A percentile compares a stretch with the other conserved stretches of the same genome.
Evolutionary conservation across 1,284 basidiomycete species (phyloP).

Genomic region (Microbotryum saponariae): DNA sequence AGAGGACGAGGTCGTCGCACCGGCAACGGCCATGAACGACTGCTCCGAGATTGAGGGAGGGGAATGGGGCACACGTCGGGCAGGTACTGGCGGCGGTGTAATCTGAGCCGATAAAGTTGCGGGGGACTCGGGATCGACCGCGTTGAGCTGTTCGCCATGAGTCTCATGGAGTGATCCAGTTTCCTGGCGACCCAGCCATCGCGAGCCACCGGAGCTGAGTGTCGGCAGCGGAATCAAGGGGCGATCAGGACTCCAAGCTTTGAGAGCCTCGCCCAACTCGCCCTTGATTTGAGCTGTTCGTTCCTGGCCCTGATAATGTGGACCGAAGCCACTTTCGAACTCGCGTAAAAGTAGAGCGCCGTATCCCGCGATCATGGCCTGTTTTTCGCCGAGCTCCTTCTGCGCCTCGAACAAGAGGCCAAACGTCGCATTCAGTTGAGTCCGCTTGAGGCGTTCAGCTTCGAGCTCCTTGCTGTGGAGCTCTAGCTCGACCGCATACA

Average conservation of each 20-base stretch:
- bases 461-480: slow-evolving; percentile 23
- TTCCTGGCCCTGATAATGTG: slow-evolving; percentile 29
- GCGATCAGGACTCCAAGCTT: slow-evolving; percentile 11
- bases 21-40: too few species aligned
- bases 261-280: slow-evolving; percentile 24
- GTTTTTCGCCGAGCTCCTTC: slow-evolving; percentile 35
- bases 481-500: slow-evolving; percentile 19
- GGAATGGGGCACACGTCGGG: background rate
- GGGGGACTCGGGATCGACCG: too few species aligned
- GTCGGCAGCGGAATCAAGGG: slow-evolving; percentile 13
- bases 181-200: background rate
- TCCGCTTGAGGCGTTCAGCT: slow-evolving; percentile 32
- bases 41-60: background rate
- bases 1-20: too few species aligned
- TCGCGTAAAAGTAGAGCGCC: slow-evolving; percentile 33
- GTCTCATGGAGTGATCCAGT: too few species aligned
- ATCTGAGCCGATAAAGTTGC: too few species aligned
- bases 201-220: slow-evolving; percentile 4
- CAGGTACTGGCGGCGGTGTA: too few species aligned
- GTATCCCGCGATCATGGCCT: slow-evolving; percentile 33
- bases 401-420: slow-evolving; percentile 31
- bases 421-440: slow-evolving; percentile 33
- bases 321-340: slow-evolving; percentile 28
- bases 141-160: too few species aligned
- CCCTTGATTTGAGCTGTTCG: slow-evolving; percentile 32